Evolutionary conservation across 2,329 filamentous ascomycete genomes (phyloP), one percentile per base, ranked within the genome.

Genomic region (Tympanopsis confertula): DNA sequence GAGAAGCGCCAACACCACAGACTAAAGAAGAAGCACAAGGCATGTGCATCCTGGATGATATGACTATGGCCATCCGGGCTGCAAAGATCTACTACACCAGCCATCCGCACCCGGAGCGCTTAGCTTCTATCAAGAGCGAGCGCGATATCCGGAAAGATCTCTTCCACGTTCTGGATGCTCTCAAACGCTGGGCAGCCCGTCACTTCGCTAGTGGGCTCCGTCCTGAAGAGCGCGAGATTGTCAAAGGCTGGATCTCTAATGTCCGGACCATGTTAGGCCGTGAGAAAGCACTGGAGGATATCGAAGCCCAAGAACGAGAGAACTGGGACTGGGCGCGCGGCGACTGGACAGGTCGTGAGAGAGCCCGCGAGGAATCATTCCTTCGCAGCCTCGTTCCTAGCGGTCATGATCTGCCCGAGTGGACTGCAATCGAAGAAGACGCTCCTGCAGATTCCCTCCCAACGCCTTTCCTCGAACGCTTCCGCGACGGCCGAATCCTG

Each of bases 61-160:
- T 75, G 39, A 81, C 76, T 2, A 58, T 79, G 33, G 75, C 76
- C 4, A 80, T 81, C 37, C 64, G 73, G 37, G 74, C 75, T 1
- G 75, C 76, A 5, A 76, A 74, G 52, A 71, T 77, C 45, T 81
- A 80, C 53, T 80, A 80, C 53, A 79, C 74, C 0, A 63, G 73
- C 13, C 76, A 81, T 49, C 68, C 73, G 41, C 62, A 73, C 22
- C 71, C 74, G 13, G 66, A 74, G 40, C 67, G 69, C 37, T 55
- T 80, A 12, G 75, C 74, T 40, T 59, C 68, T 3, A 74, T 81
- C 51, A 71, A 69, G 48, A 68, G 68, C 2, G 75, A 80, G 47
- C 68, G 69, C 5, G 57, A 68, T 26, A 73, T 81, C 36, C 65
- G 76, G 19, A 65, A 68, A 44, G 76, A 80, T 45, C 54, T 80